These are phyloP conservation scores for Metarhizium anisopliae DNA, from an alignment of 2,329 filamentous ascomycete genomes.

Conservation along the genomic window DNA sequence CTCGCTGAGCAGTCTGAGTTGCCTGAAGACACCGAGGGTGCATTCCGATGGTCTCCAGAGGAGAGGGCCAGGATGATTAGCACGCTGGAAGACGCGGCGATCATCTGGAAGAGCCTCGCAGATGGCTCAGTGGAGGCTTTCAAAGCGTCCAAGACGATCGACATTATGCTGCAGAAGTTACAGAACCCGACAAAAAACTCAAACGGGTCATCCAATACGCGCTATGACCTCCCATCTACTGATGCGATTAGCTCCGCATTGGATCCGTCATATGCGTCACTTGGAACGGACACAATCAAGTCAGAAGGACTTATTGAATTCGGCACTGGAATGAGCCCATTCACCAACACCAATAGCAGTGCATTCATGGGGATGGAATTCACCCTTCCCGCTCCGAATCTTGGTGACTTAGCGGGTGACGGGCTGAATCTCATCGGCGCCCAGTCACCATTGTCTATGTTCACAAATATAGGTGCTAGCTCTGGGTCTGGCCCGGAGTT, in stretches of 20 bases:
- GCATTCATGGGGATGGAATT: slow-evolving; percentile 38
- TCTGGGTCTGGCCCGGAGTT: slow-evolving; percentile 30
- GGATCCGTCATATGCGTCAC: slow-evolving; percentile 16
- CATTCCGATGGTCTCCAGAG: slow-evolving; percentile 46
- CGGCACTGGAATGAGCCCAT: slow-evolving; percentile 17
- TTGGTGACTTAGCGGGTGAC: slow-evolving; percentile 22
- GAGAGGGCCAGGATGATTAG: slow-evolving; percentile 67
- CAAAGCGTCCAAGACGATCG: slow-evolving; percentile 75
- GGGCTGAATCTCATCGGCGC: slow-evolving; percentile 15
- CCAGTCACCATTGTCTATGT: slow-evolving; percentile 44
- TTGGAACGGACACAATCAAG: slow-evolving; percentile 12
- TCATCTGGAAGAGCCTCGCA: slow-evolving; percentile 72
- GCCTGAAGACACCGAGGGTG: slow-evolving; percentile 30
- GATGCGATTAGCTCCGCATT: slow-evolving; percentile 29
- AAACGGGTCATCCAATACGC: slow-evolving; percentile 7
- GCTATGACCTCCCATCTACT: slow-evolving; percentile 16
- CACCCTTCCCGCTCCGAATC: slow-evolving; percentile 21
- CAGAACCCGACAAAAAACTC: slow-evolving; percentile 21
- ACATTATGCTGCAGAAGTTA: slow-evolving; percentile 76
- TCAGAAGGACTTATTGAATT: slow-evolving; percentile 18
- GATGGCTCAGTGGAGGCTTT: slow-evolving; percentile 81
- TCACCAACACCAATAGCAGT: slow-evolving; percentile 27
- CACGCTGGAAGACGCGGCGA: slow-evolving; percentile 60
- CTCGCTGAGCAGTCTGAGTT: slow-evolving; percentile 33
- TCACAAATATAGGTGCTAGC: slow-evolving; percentile 31